phyloP scores from a whole-genome alignment of 2,329 filamentous ascomycete species.

The Xylaria sp. region DNA sequence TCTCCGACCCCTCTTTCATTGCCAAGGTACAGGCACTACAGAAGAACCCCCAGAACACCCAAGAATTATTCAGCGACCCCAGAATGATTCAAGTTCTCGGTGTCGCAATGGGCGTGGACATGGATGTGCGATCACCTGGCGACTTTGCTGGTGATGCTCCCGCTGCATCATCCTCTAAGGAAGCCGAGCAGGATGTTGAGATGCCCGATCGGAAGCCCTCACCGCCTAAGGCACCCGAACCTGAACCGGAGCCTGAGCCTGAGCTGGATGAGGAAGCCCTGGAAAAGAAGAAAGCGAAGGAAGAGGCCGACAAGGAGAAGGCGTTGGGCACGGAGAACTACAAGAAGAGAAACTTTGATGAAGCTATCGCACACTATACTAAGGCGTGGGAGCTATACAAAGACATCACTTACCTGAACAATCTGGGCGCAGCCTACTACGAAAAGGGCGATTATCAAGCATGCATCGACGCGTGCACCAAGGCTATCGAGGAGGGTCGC shows the following conservation, averaged over 20 bases:
- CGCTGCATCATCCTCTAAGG: slow-evolving; percentile 51
- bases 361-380: slow-evolving; percentile 91
- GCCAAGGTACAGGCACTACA: slow-evolving; percentile 84
- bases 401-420: slow-evolving; percentile 98
- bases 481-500: slow-evolving; percentile 90
- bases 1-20: slow-evolving; percentile 90
- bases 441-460: slow-evolving; percentile 96
- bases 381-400: slow-evolving; percentile 96
- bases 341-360: slow-evolving; percentile 98
- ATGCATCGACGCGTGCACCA: slow-evolving; percentile 85
- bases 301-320: slow-evolving; percentile 94
- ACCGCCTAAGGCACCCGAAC: slow-evolving; percentile 57
- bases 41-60: slow-evolving; percentile 81
- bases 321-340: slow-evolving; percentile 92
- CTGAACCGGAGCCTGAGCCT: slow-evolving; percentile 73
- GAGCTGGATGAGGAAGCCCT: slow-evolving; percentile 83
- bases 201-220: slow-evolving; percentile 78
- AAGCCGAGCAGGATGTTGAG: slow-evolving; percentile 76
- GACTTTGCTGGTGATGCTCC: slow-evolving; percentile 53
- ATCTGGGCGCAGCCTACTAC: slow-evolving; percentile 91
- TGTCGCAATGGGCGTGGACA: slow-evolving; percentile 92
- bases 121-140: slow-evolving; percentile 70
- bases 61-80: slow-evolving; percentile 86
- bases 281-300: slow-evolving; percentile 90
- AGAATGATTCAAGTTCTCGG: slow-evolving; percentile 94